Base-by-base conservation (phyloP, 2,329 filamentous ascomycete genomes). In the Fusarium kyushuense region DNA sequence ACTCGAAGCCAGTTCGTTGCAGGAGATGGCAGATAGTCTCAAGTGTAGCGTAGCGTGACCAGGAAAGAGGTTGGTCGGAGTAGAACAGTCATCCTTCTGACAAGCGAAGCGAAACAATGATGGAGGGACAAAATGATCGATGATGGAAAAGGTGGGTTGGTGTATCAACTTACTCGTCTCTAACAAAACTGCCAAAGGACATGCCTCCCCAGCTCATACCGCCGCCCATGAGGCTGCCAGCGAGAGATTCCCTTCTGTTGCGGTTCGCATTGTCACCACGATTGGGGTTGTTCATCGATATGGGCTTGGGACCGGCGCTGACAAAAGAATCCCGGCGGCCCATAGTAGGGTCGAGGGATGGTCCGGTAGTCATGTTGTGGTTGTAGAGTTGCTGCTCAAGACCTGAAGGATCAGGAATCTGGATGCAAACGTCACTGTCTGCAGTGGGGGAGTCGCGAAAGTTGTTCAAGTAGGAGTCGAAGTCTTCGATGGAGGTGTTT, bases 121-220 rank as follows among this genome's bases (percentile, higher is more conserved):
- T 61, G 21, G 32, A 16, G 52, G 33, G 25, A 38, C 46, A 46
- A 33, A 32, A 35, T 47, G 32, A 67, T 55, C 53, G 52, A 61
- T 64, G 21, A 40, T 48, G 57, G 25, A 45, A 49, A 48, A 35
- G 46, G 43, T 29, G 33, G 65, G 60, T 54, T 63, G 62, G 60
- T 43, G 43, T 42, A 9, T 83, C 95, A 12, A 84, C 95, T 89
- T 89, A 99, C 96, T 99, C 96, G 82, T 99, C 95, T 79, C 93
- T 88, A 79, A 99, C 96, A 85, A 96, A 98, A 76, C 95, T 98
- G 67, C 95, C 95, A 70, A 98, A 93, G 11, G 95, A 98, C 63
- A 97, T 89, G 70, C 94, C 95, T 76, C 95, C 95, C 94, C 95
- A 99, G 80, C 94, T 97, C 90, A 97, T 94, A 74, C 95, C 94